phyloP scores from a whole-genome alignment of 2,329 filamentous ascomycete genomes.

The Aspergillus pseudoviridinutans region DNA sequence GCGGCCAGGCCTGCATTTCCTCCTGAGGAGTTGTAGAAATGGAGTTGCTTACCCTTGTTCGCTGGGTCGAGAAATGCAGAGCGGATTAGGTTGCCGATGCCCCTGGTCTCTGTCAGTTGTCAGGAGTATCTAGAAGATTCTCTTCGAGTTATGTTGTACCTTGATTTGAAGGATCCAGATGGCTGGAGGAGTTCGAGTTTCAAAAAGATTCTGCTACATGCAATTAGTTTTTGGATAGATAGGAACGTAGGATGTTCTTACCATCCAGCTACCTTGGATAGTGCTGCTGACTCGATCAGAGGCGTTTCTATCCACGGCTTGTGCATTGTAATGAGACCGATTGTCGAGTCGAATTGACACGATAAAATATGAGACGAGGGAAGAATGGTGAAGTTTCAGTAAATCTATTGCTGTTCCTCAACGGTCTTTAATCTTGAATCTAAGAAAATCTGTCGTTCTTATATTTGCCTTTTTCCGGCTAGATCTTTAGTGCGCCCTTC shows the following conservation, averaged over 20 bases:
- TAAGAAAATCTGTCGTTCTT: not conserved
- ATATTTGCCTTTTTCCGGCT: not conserved
- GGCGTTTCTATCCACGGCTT: constrained; percentile 40
- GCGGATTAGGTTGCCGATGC: constrained; percentile 37
- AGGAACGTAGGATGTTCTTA: constrained; percentile 11
- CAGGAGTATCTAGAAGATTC: not conserved
- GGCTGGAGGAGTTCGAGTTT: constrained; percentile 80
- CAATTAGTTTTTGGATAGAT: not conserved
- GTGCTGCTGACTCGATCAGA: constrained; percentile 32
- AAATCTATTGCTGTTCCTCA: not conserved
- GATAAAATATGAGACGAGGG: not conserved
- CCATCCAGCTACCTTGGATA: constrained; percentile 39
- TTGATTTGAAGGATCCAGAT: constrained; percentile 77
- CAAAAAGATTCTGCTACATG: constrained; percentile 65
- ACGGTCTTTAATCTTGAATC: not conserved
- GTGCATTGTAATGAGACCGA: not conserved
- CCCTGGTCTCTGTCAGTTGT: constrained; percentile 16
- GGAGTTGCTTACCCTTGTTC: constrained; percentile 38
- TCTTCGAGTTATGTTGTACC: constrained; percentile 28
- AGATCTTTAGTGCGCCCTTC: not conserved
- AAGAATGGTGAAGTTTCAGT: not conserved
- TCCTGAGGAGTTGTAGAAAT: constrained; percentile 74
- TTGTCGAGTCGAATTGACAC: not conserved
- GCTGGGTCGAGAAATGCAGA: constrained; percentile 19
- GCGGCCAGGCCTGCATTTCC: constrained; percentile 81